phyloP scores from a whole-genome alignment of 208 protist genomes.

The Crithidia bombi region DNA sequence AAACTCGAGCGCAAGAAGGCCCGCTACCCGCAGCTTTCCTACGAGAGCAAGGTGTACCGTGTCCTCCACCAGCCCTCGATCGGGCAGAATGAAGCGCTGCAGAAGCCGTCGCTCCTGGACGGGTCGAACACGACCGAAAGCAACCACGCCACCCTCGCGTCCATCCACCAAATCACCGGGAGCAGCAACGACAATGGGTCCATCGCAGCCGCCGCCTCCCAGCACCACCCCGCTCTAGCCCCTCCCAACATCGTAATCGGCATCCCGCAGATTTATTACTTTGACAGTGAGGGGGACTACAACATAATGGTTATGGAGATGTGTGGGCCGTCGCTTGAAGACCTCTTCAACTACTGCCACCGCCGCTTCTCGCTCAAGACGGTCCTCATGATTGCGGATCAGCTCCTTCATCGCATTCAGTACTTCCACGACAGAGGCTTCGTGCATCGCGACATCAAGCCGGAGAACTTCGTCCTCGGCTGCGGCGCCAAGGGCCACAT shows the following conservation, averaged over 20 bases:
- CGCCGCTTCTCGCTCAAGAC: conserved; percentile 98
- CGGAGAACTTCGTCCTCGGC: conserved; percentile 91
- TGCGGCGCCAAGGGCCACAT: conserved; percentile 60
- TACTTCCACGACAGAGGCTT: conserved; percentile 86
- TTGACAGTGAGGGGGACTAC: conserved; percentile 96
- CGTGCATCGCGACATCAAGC: conserved; percentile 91
- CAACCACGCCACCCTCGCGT: conserved; percentile 13
- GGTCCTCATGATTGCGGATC: conserved; percentile 99
- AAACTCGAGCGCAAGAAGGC: conserved; percentile 92
- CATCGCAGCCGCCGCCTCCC: not conserved
- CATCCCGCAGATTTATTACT: conserved; percentile 97
- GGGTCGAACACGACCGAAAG: conserved; percentile 9
- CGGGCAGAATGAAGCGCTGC: conserved; percentile 39
- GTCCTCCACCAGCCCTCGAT: conserved; percentile 70
- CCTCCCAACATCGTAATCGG: conserved; percentile 65
- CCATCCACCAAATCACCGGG: not conserved
- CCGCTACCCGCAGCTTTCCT: conserved; percentile 96
- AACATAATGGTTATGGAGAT: conserved; percentile 96
- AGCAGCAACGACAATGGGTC: conserved; percentile 9
- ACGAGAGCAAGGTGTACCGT: conserved; percentile 95
- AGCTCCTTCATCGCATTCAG: conserved; percentile 93
- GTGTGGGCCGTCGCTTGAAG: conserved; percentile 88
- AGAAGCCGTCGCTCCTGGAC: conserved; percentile 23
- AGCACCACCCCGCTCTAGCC: not conserved
- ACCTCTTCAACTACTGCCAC: conserved; percentile 92